Percentiles rank a stretch among this genome's conserved stretches.
Evolutionary conservation across 139 green algal species (phyloP).

Genomic region (Tetratostichococcus sp.): DNA sequence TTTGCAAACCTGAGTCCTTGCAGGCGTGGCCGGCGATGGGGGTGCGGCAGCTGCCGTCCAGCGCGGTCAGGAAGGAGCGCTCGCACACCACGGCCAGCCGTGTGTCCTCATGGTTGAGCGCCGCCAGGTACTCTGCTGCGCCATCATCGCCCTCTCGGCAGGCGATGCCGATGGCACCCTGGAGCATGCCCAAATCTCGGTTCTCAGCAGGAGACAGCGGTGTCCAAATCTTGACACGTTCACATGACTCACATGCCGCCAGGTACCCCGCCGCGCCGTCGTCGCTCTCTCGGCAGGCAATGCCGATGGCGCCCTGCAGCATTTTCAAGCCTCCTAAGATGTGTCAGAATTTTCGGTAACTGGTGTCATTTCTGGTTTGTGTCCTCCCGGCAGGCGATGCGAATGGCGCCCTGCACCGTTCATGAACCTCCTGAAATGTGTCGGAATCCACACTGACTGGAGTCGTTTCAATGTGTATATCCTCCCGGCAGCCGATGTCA

Average conservation of each 20-base stretch:
- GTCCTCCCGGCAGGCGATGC: too few species aligned
- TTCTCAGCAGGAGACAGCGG: too few species aligned
- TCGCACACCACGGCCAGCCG: slow-evolving; percentile 90
- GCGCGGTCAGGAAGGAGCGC: slow-evolving; percentile 88
- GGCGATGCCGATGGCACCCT: slow-evolving; percentile 97
- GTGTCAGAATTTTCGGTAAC: background rate
- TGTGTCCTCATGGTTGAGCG: slow-evolving; percentile 97
- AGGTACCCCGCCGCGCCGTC: slow-evolving; percentile 59
- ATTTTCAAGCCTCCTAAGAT: background rate
- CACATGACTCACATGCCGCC: too few species aligned
- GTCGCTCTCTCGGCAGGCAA: slow-evolving; percentile 91
- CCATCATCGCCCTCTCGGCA: slow-evolving; percentile 83
- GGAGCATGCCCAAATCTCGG: too few species aligned
- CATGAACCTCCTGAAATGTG: too few species aligned
- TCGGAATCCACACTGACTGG: too few species aligned
- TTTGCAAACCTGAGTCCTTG: too few species aligned
- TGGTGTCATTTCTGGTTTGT: background rate
- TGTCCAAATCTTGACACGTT: too few species aligned
- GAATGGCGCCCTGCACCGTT: too few species aligned
- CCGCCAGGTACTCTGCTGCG: slow-evolving; percentile 60
- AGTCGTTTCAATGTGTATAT: too few species aligned
- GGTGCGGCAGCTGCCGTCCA: slow-evolving; percentile 97
- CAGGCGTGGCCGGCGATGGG: slow-evolving; percentile 86
- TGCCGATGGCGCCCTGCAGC: slow-evolving; percentile 94
- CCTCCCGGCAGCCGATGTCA: too few species aligned